These are phyloP conservation scores for Beauveria medogensis DNA, from an alignment of 2,329 filamentous ascomycete species.

Conservation along the genomic window DNA sequence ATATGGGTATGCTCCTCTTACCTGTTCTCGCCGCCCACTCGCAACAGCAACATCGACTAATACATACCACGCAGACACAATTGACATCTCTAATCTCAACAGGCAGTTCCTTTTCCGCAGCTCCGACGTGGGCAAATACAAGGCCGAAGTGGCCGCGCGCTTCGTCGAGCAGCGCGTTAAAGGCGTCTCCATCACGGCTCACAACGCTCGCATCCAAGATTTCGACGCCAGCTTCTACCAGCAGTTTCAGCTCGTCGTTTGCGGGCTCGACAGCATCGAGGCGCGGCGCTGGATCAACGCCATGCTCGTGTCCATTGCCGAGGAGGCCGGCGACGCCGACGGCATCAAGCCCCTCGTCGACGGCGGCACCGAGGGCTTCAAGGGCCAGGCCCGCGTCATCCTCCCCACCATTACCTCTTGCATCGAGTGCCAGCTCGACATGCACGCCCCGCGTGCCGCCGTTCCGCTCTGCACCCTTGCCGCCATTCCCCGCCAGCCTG, in stretches of 20 bases:
- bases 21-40: neutral
- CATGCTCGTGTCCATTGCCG: constrained; percentile 83
- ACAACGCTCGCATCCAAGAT: constrained; percentile 93
- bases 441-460: constrained; percentile 95
- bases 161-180: constrained; percentile 88
- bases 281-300: constrained; percentile 98
- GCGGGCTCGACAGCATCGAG: constrained; percentile 93
- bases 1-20: constrained; percentile 63
- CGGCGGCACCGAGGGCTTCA: constrained; percentile 96
- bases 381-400: constrained; percentile 89
- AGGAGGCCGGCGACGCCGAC: constrained; percentile 62
- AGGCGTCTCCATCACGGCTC: constrained; percentile 85
- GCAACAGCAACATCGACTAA: constrained; percentile 2
- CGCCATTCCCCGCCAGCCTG: constrained; percentile 90
- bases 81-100: constrained; percentile 97
- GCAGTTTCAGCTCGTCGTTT: constrained; percentile 91
- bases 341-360: constrained; percentile 90
- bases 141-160: constrained; percentile 84
- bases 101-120: constrained; percentile 94
- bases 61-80: constrained; percentile 59
- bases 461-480: constrained; percentile 95
- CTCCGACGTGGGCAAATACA: constrained; percentile 83
- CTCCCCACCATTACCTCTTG: constrained; percentile 89
- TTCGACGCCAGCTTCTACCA: constrained; percentile 95
- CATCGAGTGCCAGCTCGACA: constrained; percentile 96